phyloP scores from a whole-genome alignment of 495 filamentous ascomycete genomes.

The Penicillium diatomitis region DNA sequence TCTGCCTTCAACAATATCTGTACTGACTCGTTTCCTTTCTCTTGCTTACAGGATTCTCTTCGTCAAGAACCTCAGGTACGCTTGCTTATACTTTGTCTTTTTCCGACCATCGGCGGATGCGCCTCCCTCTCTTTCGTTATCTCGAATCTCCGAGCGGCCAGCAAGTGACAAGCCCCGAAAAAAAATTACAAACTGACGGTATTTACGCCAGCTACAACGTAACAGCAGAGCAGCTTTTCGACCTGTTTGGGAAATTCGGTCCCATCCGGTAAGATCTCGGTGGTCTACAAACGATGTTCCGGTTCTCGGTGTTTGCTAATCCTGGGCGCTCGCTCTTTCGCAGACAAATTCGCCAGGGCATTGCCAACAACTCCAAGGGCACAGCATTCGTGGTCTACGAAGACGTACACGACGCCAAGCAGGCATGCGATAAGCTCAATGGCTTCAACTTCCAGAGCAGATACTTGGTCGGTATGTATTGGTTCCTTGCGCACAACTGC shows the following conservation, averaged over 20 bases:
- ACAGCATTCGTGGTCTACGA: conserved; percentile 99
- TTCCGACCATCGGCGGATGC: conserved; percentile 1
- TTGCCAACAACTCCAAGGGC: conserved; percentile 93
- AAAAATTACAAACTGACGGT: background rate
- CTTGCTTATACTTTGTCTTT: conserved; percentile 5
- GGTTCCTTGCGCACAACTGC: no score
- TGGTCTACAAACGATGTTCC: background rate
- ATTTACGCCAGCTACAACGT: conserved; percentile 71
- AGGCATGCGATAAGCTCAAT: conserved; percentile 97
- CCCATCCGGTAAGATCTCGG: conserved; percentile 65
- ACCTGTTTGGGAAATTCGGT: conserved; percentile 90
- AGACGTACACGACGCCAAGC: conserved; percentile 97
- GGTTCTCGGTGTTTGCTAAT: background rate
- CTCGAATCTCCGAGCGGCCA: background rate
- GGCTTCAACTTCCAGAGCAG: conserved; percentile 99
- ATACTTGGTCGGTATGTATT: conserved; percentile 87
- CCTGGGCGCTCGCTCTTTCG: conserved; percentile 17
- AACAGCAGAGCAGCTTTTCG: conserved; percentile 86
- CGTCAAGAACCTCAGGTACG: conserved; percentile 93
- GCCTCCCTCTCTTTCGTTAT: conserved; percentile 1
- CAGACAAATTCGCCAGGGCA: conserved; percentile 97
- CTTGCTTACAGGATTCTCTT: conserved; percentile 68
- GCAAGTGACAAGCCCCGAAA: background rate
- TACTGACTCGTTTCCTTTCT: background rate
- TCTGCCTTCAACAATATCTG: no score